phyloP scores from a whole-genome alignment of 2,329 filamentous ascomycete genomes.

The Epichloe bromicola region DNA sequence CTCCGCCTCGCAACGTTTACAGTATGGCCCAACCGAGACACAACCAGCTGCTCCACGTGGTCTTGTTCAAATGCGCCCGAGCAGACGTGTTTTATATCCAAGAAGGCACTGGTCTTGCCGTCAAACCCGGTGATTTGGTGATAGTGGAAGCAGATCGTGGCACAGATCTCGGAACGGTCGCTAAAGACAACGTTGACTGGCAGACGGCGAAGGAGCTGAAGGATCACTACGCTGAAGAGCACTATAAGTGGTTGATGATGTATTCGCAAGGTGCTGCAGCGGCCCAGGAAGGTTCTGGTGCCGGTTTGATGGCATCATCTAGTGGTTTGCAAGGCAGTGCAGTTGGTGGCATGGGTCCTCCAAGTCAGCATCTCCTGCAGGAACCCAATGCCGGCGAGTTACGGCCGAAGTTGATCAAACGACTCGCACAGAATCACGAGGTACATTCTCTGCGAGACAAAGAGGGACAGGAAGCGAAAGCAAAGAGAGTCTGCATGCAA shows the following conservation, averaged over 20 bases:
- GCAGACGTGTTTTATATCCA: slow-evolving; percentile 96
- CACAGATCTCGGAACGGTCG: slow-evolving; percentile 87
- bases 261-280: slow-evolving; percentile 70
- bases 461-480: slow-evolving; percentile 94
- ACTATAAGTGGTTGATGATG: slow-evolving; percentile 98
- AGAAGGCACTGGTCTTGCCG: slow-evolving; percentile 81
- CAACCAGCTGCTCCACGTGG: slow-evolving; percentile 69
- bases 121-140: slow-evolving; percentile 85
- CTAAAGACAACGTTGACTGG: slow-evolving; percentile 76
- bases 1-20: slow-evolving; percentile 50
- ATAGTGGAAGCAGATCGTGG: slow-evolving; percentile 96
- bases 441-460: slow-evolving; percentile 83
- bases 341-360: slow-evolving; percentile 66
- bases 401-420: slow-evolving; percentile 94
- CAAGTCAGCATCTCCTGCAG: slow-evolving; percentile 59
- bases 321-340: slow-evolving; percentile 55
- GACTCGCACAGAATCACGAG: slow-evolving; percentile 83
- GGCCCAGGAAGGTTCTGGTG: slow-evolving; percentile 45
- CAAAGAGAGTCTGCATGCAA: slow-evolving; percentile 90
- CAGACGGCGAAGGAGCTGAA: slow-evolving; percentile 79
- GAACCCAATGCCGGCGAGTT: slow-evolving; percentile 62
- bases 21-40: slow-evolving; percentile 47
- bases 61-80: slow-evolving; percentile 90
- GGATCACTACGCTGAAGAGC: slow-evolving; percentile 83
- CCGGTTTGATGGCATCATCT: slow-evolving; percentile 50